Percentiles rank a stretch among this genome's conserved stretches.
Conservation (phyloP, 345 rosid genomes). For the Noccaea bulbosa region DNA sequence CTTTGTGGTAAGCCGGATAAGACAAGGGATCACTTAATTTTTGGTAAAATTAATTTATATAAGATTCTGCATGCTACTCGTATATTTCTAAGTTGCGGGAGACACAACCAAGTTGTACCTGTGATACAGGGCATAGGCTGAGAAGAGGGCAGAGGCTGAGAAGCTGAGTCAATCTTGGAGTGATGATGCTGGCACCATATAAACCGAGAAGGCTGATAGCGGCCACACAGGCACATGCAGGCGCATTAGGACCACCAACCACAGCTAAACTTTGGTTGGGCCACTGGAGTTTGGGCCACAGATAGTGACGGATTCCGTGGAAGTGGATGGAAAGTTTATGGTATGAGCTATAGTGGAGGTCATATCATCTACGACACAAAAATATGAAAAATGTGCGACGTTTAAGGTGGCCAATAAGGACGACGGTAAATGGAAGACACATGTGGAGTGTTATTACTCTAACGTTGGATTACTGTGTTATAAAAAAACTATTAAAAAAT, state of each 20-base stretch:
- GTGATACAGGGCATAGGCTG: background rate
- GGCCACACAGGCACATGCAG: slow-evolving; percentile 1
- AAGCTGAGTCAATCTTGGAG: background rate
- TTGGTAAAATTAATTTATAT: background rate
- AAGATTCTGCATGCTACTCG: background rate
- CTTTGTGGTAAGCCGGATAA: too few species aligned
- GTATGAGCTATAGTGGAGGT: too few species aligned
- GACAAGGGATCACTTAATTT: background rate
- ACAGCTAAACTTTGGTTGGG: background rate
- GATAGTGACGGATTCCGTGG: too few species aligned
- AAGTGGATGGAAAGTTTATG: too few species aligned
- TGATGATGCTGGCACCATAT: background rate
- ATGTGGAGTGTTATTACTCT: too few species aligned
- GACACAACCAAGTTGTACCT: background rate
- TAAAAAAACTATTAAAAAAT: too few species aligned
- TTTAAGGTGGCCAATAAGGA: too few species aligned
- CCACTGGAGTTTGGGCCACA: background rate
- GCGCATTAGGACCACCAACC: background rate
- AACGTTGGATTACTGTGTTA: too few species aligned
- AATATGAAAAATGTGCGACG: too few species aligned
- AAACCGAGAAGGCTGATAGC: background rate
- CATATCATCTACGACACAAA: too few species aligned
- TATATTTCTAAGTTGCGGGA: background rate
- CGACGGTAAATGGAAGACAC: too few species aligned
- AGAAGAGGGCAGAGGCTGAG: background rate